Evolutionary conservation across 2,329 filamentous ascomycete species (phyloP), one percentile per base, ranked within the genome.

Genomic region (Escovopsis weberi): DNA sequence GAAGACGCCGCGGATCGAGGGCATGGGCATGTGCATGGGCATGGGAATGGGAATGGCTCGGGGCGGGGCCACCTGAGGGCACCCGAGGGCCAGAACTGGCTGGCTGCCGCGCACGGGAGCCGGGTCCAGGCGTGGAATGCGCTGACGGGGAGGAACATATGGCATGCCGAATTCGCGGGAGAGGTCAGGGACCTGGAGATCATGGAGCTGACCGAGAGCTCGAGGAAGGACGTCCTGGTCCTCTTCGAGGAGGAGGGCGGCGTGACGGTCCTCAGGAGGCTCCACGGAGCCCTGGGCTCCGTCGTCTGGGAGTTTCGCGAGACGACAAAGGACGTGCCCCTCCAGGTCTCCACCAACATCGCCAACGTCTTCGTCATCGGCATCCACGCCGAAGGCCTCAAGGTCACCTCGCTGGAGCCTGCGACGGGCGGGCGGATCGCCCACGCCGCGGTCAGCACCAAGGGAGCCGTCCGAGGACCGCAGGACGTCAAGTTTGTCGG

Each of bases 71-170:
- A 71, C 53, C 61, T 93, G 51, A 72, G 82, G 48, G 78, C 82
- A n/a, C 78, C 78, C n/a, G 79, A 87, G 50, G 82, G 80, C 45
- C 82, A 89, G 58, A 78, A 82, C 51, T 82, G 80, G 57, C 66
- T 96, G 15, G 73, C 87, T 33, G 82, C 82, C 51, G 87, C 82
- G 1, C 64, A 79, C 33, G 85, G 81, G 12, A 68, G 69, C 48
- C 72, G 74, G 39, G 77, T 95, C 26, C 75, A 82, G 42, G 75
- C 82, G 12, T 96, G 88, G 88, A 82, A 85, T 62, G 85, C 86
- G 33, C 68, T 82, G 39, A 84, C 81, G 53, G 91, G 91, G 26
- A 78, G 82, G 53, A 74, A 84, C 49, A 69, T 78, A 33, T 98
- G 91, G 86, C 75, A 77, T 45, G 70, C 71, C 36, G 66, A 69